Evolutionary conservation across 2,329 filamentous ascomycete species (phyloP).

Genomic region (Penicillium expansum): DNA sequence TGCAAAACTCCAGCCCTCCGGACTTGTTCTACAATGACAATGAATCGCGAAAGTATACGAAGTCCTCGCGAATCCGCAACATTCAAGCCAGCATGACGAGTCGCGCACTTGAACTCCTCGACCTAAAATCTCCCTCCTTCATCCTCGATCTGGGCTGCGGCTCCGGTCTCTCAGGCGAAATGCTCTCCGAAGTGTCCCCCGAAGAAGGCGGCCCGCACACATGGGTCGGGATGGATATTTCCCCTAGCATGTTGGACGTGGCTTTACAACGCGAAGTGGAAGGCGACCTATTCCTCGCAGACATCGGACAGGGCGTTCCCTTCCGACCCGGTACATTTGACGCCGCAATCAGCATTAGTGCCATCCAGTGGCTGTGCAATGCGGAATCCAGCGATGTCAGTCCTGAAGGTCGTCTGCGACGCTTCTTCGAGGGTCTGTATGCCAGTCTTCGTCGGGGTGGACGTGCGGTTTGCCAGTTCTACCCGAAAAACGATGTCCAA

Average conservation of each 20-base stretch:
- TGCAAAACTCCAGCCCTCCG: constrained; percentile 62
- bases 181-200: constrained; percentile 69
- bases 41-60: constrained; percentile 97
- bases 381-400: constrained; percentile 84
- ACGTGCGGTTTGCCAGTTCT: constrained; percentile 93
- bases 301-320: constrained; percentile 92
- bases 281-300: constrained; percentile 88
- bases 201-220: constrained; percentile 80
- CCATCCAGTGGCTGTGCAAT: constrained; percentile 98
- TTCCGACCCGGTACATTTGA: constrained; percentile 92
- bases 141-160: constrained; percentile 98
- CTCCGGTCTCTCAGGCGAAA: constrained; percentile 90
- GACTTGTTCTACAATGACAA: constrained; percentile 97
- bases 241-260: constrained; percentile 92
- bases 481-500: constrained; percentile 92
- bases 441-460: constrained; percentile 78
- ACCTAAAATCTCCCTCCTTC: constrained; percentile 73
- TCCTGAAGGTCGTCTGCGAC: constrained; percentile 69
- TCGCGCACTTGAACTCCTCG: constrained; percentile 86
- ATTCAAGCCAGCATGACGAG: constrained; percentile 95
- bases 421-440: constrained; percentile 94
- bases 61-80: constrained; percentile 88
- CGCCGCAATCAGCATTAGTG: constrained; percentile 89
- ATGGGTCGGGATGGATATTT: constrained; percentile 98
- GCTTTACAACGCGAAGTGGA: constrained; percentile 89